Evolutionary conservation across 768 basidiomycete genomes (phyloP).

Genomic region (Baorangia bicolor): DNA sequence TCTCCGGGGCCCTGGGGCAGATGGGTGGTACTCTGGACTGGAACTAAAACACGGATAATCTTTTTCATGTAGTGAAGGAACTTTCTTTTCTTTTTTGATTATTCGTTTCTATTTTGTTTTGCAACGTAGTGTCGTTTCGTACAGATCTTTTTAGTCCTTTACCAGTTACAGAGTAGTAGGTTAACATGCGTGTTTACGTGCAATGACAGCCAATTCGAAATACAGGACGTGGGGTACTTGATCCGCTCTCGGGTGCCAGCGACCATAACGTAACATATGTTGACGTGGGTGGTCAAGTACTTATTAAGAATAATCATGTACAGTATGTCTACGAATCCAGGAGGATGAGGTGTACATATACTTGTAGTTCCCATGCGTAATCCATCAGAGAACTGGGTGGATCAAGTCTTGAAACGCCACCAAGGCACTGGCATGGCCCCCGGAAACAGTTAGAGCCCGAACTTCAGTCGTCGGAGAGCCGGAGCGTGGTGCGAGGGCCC

Average conservation of each 20-base stretch:
- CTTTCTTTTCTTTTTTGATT: constrained; percentile 22
- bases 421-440: background rate
- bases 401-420: background rate
- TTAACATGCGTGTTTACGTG: constrained; percentile 1
- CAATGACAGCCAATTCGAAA: constrained; percentile 10
- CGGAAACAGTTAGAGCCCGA: too few species aligned
- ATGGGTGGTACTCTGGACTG: constrained; percentile 22
- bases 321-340: background rate
- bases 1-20: too few species aligned
- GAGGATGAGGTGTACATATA: background rate
- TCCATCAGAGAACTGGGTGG: background rate
- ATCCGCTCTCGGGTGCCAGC: background rate
- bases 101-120: constrained; percentile 34
- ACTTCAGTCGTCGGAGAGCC: background rate
- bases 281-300: background rate
- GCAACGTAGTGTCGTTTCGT: constrained; percentile 19
- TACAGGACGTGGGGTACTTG: background rate
- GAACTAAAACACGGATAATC: constrained; percentile 30
- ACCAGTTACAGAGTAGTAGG: constrained; percentile 6
- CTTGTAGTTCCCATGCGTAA: background rate
- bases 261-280: background rate
- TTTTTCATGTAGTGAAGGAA: constrained; percentile 25
- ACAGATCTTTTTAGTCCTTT: constrained; percentile 24
- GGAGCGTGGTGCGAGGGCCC: background rate
- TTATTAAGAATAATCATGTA: background rate